Conservation (phyloP, 176 grass and related monocot species). For the Ensete ventricosum region DNA sequence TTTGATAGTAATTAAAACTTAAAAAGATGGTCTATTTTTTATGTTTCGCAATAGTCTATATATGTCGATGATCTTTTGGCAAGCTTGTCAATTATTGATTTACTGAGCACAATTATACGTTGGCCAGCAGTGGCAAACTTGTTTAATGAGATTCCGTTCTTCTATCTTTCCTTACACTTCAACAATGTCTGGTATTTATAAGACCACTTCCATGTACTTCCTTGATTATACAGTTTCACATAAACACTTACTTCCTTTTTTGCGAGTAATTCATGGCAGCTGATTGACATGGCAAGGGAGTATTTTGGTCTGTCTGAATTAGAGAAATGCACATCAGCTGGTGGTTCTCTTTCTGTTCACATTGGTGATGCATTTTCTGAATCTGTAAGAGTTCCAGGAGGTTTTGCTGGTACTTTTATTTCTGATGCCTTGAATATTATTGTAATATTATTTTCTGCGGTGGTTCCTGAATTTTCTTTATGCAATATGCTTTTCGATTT, state of each 20-base stretch:
- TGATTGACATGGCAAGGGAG: constrained; percentile 74
- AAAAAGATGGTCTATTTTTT: too few species aligned
- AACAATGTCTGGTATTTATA: neutral
- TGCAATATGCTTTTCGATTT: neutral
- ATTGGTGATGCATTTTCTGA: constrained; percentile 86
- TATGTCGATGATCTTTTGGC: neutral
- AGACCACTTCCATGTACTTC: too few species aligned
- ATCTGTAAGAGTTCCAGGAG: constrained; percentile 64
- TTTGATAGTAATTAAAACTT: too few species aligned
- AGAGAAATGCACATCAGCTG: constrained; percentile 57
- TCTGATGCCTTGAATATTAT: neutral
- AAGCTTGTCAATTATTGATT: neutral
- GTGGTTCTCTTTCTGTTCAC: constrained; percentile 63
- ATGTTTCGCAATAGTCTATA: too few species aligned
- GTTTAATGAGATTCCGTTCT: neutral
- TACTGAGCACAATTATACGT: neutral
- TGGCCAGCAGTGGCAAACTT: neutral
- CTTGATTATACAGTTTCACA: neutral
- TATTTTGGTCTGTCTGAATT: constrained; percentile 87
- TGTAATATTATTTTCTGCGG: neutral
- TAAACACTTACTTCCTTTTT: constrained; percentile 12
- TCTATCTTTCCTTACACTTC: neutral
- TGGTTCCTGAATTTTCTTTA: neutral
- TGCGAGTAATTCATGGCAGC: constrained; percentile 24
- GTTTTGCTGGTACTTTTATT: constrained; percentile 56